Percentiles rank a stretch among this genome's conserved stretches.
phyloP scores from a whole-genome alignment of 257 asterid genomes.

The Solanum sejunctum region DNA sequence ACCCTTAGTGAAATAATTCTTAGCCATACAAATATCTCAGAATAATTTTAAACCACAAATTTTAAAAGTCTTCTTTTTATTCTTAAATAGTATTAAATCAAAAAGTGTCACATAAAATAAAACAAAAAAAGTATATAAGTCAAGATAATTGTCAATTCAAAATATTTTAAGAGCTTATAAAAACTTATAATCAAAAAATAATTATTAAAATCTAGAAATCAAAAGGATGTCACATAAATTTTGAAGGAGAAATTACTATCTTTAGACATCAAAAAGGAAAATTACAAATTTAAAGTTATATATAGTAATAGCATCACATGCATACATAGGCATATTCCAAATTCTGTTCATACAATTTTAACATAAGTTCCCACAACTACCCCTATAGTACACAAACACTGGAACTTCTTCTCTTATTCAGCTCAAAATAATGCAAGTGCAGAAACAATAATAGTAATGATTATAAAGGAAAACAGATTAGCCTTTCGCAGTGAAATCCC shows the following conservation, averaged over 20 bases:
- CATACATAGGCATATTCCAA: not conserved
- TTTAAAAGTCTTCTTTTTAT: too few relatives aligned
- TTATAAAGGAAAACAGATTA: not conserved
- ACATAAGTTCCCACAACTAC: not conserved
- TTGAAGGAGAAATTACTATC: not conserved
- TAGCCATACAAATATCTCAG: too few relatives aligned
- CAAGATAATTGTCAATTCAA: too few relatives aligned
- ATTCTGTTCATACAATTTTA: not conserved
- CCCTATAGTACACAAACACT: not conserved
- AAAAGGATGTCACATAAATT: too few relatives aligned
- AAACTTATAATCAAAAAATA: too few relatives aligned
- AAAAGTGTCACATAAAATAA: too few relatives aligned
- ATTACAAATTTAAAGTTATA: not conserved
- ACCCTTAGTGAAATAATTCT: too few relatives aligned
- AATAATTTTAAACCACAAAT: too few relatives aligned
- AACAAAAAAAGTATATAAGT: too few relatives aligned
- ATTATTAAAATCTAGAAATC: too few relatives aligned
- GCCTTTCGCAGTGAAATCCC: conserved; percentile 6
- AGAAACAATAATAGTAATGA: conserved; percentile 3
- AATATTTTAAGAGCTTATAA: too few relatives aligned
- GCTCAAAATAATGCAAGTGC: conserved; percentile 22
- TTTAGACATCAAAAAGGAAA: not conserved
- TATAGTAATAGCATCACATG: not conserved
- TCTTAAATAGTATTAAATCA: too few relatives aligned
- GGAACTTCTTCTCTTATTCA: not conserved